These are phyloP conservation scores for Fusarium nodosum DNA, from an alignment of 2,329 filamentous ascomycete species.

Conservation along the genomic window DNA sequence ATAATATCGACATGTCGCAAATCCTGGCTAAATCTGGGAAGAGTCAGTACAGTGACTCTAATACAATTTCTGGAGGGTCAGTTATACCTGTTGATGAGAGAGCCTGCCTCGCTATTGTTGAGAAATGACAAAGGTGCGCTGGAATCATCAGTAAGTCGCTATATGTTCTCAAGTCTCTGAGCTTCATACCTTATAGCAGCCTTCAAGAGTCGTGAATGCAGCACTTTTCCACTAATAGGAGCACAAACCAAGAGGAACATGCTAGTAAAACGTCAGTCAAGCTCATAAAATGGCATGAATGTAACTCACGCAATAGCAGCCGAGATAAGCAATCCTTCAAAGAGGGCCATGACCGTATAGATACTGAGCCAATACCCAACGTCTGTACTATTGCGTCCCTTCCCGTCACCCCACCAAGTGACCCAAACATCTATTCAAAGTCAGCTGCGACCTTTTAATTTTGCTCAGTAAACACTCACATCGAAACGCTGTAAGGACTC, in stretches of 20 bases:
- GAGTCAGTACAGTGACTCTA: conserved; percentile 10
- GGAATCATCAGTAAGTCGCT: neutral
- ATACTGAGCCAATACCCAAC: conserved; percentile 52
- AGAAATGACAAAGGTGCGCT: conserved; percentile 50
- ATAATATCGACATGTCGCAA: conserved; percentile 58
- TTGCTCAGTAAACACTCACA: conserved; percentile 31
- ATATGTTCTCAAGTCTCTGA: accelerated
- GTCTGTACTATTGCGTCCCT: conserved; percentile 44
- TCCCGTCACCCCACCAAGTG: conserved; percentile 53
- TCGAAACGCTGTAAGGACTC: conserved; percentile 45
- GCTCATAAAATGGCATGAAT: accelerated
- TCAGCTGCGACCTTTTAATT: neutral
- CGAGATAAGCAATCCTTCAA: conserved; percentile 46
- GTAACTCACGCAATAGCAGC: conserved; percentile 48
- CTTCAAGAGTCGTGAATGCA: conserved; percentile 46
- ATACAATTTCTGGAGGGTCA: accelerated
- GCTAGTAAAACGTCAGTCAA: conserved; percentile 35
- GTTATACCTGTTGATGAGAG: conserved; percentile 48
- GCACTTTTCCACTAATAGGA: conserved; percentile 45
- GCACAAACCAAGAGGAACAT: conserved; percentile 47
- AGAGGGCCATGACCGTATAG: conserved; percentile 45
- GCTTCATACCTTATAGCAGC: conserved; percentile 46
- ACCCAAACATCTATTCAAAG: conserved; percentile 48
- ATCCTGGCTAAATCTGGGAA: conserved; percentile 58
- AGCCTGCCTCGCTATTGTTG: conserved; percentile 49